Evolutionary conservation across 2,329 filamentous ascomycete genomes (phyloP), one percentile per base, ranked within the genome.

Genomic region (Ceratocystiopsis minuta): DNA sequence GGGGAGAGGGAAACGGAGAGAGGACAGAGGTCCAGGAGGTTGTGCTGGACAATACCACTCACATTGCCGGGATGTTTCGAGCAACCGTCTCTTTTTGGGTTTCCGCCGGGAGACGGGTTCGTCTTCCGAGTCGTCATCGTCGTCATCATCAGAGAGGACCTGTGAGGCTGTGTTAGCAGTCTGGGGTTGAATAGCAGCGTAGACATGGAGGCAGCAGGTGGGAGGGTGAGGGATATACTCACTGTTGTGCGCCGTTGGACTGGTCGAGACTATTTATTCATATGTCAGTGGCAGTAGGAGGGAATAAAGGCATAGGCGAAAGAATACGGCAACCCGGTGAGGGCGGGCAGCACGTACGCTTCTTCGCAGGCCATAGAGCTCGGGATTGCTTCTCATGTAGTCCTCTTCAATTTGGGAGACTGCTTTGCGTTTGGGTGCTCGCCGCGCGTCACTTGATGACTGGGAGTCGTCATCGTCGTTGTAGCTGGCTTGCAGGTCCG

Each of bases 341-440:
- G 31, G 43, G 40, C 49, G 39, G 35, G 20, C 40, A 28, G 39
- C 48, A 40, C 80, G 48, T 78, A 90, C 87, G 65, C 90, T 98
- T 64, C 90, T 75, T 52, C 90, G 77, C 51, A 98, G 68, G 38
- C 90, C 90, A 64, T 96, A 98, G 10, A 98, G 68, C 61, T 94
- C 86, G 37, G 90, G 90, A 54, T 98, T 93, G 55, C 84, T 81
- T 53, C 79, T 72, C 52, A 96, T 94, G 55, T 78, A 87, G 38
- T 86, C 78, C 45, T 90, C 80, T 52, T 90, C 82, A 40, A 79
- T 76, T 34, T 72, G 57, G 7, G 45, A 42, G 55, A 68, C 58
- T 50, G 68, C 60, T 62, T 83, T 80, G 61, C 86, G 80, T 67
- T 94, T 94, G 46, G 68, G 61, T 39, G 70, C 72, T 55, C 75